Evolutionary conservation across 768 basidiomycete species (phyloP).

Genomic region (Tubosaeta sp.): DNA sequence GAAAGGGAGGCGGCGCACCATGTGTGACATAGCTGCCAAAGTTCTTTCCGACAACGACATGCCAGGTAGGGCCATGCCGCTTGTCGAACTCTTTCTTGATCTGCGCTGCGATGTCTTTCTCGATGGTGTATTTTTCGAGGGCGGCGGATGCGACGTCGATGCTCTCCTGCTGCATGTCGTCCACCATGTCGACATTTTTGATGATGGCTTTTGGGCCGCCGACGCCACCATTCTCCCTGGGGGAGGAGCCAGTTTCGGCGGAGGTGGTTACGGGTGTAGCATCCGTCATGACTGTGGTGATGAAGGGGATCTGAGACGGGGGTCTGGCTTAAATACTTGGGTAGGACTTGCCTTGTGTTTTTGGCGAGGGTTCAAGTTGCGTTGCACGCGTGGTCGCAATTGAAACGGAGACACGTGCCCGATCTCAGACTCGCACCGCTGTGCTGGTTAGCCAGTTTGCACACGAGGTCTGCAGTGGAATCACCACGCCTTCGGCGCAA

Average conservation of each 20-base stretch:
- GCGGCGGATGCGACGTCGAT: slow-evolving; percentile 85
- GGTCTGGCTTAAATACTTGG: slow-evolving; percentile 25
- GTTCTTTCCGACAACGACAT: slow-evolving; percentile 98
- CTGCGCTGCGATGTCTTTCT: slow-evolving; percentile 97
- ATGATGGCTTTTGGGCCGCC: slow-evolving; percentile 78
- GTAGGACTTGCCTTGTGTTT: slow-evolving; percentile 25
- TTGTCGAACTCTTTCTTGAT: slow-evolving; percentile 99
- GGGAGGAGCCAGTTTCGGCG: slow-evolving; percentile 46
- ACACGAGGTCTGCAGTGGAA: too few species aligned
- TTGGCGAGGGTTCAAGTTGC: slow-evolving; percentile 15
- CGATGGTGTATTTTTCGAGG: slow-evolving; percentile 88
- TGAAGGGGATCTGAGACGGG: not conserved
- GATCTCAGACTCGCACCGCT: not conserved
- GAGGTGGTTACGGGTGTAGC: slow-evolving; percentile 57
- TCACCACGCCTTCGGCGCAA: too few species aligned
- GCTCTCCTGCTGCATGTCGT: slow-evolving; percentile 94
- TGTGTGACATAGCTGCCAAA: slow-evolving; percentile 98
- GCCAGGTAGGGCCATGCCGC: slow-evolving; percentile 92
- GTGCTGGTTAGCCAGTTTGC: too few species aligned
- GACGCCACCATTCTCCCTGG: slow-evolving; percentile 35
- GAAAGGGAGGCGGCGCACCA: slow-evolving; percentile 48
- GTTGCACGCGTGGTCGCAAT: slow-evolving; percentile 15
- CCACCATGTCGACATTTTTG: slow-evolving; percentile 95
- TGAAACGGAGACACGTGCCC: slow-evolving; percentile 15
- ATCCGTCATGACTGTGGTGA: slow-evolving; percentile 43